These are phyloP conservation scores for Ustilago loliicola DNA, from an alignment of 1,284 basidiomycete genomes.

Conservation along the genomic window DNA sequence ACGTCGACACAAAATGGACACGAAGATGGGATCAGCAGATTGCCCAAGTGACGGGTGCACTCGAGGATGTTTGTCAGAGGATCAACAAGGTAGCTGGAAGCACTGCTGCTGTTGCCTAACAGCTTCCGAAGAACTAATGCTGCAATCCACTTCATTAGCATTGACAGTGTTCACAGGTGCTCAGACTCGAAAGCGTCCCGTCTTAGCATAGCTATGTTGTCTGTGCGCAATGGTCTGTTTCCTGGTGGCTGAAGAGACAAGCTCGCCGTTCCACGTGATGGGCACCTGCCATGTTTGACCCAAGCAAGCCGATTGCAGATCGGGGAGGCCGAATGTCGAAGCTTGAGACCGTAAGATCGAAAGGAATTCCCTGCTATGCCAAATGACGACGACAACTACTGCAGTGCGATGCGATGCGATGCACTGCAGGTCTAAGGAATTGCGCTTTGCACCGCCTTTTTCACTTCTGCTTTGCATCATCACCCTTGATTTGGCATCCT, in stretches of 20 bases:
- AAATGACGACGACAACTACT: too few relatives aligned
- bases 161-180: neutral
- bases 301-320: neutral
- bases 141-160: neutral
- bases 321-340: too few relatives aligned
- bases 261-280: too few relatives aligned
- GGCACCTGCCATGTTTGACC: neutral
- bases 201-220: neutral
- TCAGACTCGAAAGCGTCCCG: too few relatives aligned
- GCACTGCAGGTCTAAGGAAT: slow-evolving; percentile 10
- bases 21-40: slow-evolving; percentile 58
- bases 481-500: neutral
- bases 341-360: too few relatives aligned
- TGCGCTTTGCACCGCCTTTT: slow-evolving; percentile 17
- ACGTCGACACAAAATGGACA: slow-evolving; percentile 46
- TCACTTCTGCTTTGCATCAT: neutral
- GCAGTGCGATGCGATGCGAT: slow-evolving; percentile 4
- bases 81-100: slow-evolving; percentile 38
- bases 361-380: neutral
- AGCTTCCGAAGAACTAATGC: slow-evolving; percentile 10
- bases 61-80: slow-evolving; percentile 55
- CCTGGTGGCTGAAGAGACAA: too few relatives aligned
- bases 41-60: slow-evolving; percentile 38
- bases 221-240: neutral
- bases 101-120: neutral